Conservation (phyloP, 1,139 yeast species). For the Lodderomyces margitis region DNA sequence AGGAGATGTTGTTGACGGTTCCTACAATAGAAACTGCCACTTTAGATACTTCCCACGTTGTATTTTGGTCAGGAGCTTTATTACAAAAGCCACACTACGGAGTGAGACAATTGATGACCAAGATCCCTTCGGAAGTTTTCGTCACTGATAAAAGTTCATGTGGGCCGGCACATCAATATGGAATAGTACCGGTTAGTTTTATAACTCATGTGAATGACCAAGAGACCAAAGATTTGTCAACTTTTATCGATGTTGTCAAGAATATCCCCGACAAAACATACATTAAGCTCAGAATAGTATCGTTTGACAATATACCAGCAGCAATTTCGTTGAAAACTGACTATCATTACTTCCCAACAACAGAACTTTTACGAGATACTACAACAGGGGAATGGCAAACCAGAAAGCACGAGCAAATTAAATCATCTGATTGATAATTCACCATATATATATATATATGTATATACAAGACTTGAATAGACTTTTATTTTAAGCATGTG, state of each 20-base stretch:
- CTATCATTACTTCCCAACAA: constrained; percentile 88
- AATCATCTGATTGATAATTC: neutral
- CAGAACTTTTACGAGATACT: constrained; percentile 54
- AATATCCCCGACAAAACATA: constrained; percentile 76
- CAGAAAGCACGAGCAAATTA: constrained; percentile 20
- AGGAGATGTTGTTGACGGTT: constrained; percentile 52
- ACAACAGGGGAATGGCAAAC: constrained; percentile 52
- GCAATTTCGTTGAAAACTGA: constrained; percentile 86
- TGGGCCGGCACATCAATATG: constrained; percentile 83
- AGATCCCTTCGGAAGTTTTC: constrained; percentile 80
- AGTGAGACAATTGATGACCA: constrained; percentile 64
- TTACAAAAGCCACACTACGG: constrained; percentile 54
- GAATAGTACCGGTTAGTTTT: constrained; percentile 76
- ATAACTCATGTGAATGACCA: constrained; percentile 85
- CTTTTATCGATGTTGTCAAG: constrained; percentile 62
- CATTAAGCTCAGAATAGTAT: constrained; percentile 74
- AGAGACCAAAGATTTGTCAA: constrained; percentile 66
- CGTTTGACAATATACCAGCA: constrained; percentile 81
- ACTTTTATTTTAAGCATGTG: constrained; percentile 5
- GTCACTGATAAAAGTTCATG: constrained; percentile 72
- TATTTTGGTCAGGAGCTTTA: constrained; percentile 80
- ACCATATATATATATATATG: constrained; percentile 9
- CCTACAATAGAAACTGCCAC: constrained; percentile 57
- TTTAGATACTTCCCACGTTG: constrained; percentile 63
- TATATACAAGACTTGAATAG: constrained; percentile 9